Conservation (phyloP, 805 yeast species). For the Ogataea angusta region DNA sequence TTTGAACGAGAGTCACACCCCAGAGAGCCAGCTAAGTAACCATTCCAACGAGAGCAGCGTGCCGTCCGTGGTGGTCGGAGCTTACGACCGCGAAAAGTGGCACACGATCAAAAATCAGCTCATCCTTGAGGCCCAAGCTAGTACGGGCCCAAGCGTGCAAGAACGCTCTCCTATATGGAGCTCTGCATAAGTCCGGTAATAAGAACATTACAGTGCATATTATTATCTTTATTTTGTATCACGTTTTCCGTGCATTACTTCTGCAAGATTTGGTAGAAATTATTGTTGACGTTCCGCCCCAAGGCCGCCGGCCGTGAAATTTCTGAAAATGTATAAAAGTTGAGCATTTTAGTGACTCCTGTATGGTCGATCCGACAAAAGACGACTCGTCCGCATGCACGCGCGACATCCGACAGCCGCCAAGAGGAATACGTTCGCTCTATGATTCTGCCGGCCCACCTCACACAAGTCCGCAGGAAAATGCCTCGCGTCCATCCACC, state of each 20-base stretch:
- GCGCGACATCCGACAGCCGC: background rate
- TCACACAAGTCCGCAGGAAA: background rate
- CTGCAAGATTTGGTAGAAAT: background rate
- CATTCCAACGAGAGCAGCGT: constrained; percentile 35
- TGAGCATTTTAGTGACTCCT: background rate
- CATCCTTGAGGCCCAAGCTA: constrained; percentile 4
- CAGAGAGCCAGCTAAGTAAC: constrained; percentile 22
- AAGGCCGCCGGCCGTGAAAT: background rate
- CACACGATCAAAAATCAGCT: constrained; percentile 40
- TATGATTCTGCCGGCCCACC: background rate
- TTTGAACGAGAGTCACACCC: constrained; percentile 9
- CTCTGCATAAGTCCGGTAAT: background rate
- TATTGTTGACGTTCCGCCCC: background rate
- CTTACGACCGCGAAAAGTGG: constrained; percentile 68
- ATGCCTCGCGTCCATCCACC: background rate
- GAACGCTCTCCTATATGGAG: background rate
- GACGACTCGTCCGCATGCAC: background rate
- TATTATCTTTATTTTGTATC: background rate
- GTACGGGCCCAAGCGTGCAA: background rate
- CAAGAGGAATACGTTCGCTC: background rate
- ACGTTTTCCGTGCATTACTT: background rate
- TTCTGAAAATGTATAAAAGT: background rate
- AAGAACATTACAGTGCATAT: background rate
- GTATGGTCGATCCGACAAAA: background rate
- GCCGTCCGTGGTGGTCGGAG: constrained; percentile 60